Base-by-base conservation (phyloP, 495 filamentous ascomycete species). In the Ramalina intermedia region DNA sequence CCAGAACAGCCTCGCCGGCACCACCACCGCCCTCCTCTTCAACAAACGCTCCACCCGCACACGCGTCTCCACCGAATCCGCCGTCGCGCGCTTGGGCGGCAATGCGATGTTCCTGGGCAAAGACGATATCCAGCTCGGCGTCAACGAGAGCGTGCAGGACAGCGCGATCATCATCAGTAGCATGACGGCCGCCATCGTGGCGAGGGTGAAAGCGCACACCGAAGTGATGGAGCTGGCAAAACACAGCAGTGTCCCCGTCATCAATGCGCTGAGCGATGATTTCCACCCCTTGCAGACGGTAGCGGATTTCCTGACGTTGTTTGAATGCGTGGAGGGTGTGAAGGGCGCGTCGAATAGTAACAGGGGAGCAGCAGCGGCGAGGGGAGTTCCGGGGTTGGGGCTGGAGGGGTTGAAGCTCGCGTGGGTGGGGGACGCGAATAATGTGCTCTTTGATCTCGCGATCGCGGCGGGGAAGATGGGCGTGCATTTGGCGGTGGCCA, bases 371-470 rank as follows among this genome's bases (percentile, higher is more conserved):
- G 83, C 86, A 58, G 69, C 72, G 1, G 61, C 69, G 6, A 68
- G 67, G 47, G 62, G 69, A 1, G 62, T 67, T 35, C 39, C 49
- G 9, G 70, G 73, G 40, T 69, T 93, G 21, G 84, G 86, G 2
- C 67, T 93, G 6, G 79, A 88, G 54, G 84, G 85, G 4, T 62
- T 91, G 52, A 93, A 90, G 63, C 76, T 98, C 49, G 89, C 91
- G 6, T 98, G 91, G 91, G 71, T 98, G 20, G 91, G 91, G 39
- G 91, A 98, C 59, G 84, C 88, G 16, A 98, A 96, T 67, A 98
- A 98, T 56, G 90, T 98, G 18, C 76, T 96, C 21, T 95, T 85
- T 61, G 91, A 98, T 62, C 70, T 96, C 35, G 85, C 86, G 8
- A 91, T 86, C 48, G 88, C 71, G 24, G 87, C 84, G 43, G 65